Conservation (phyloP, 2,329 filamentous ascomycete genomes). For the Tolypocladium sp. region DNA sequence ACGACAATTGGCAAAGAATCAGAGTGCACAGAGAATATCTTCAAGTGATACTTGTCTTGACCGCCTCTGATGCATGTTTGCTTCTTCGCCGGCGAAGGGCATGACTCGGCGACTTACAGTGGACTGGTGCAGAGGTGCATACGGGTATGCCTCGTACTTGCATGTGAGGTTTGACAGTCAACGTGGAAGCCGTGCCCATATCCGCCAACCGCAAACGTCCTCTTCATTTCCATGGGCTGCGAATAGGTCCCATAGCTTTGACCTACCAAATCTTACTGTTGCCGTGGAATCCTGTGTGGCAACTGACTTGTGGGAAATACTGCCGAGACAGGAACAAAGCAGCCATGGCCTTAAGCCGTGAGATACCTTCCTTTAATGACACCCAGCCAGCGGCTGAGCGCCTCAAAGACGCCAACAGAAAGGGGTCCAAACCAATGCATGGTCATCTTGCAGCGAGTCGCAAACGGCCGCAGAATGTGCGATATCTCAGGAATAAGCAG, state of each 20-base stretch:
- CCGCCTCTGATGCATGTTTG: neutral
- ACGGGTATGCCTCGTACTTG: too few relatives aligned
- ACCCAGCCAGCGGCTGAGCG: neutral
- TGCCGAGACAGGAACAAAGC: neutral
- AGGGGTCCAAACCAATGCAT: neutral
- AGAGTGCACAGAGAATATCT: neutral
- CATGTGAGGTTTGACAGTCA: too few relatives aligned
- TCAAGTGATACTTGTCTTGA: neutral
- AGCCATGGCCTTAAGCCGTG: neutral
- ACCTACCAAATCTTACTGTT: too few relatives aligned
- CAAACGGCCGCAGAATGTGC: neutral
- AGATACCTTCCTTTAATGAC: neutral
- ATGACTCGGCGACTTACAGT: neutral
- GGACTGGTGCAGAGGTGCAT: neutral
- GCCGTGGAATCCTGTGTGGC: neutral
- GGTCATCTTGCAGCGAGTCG: neutral
- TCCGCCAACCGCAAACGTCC: too few relatives aligned
- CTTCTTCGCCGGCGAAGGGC: neutral
- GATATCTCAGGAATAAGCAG: neutral
- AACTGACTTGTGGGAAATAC: neutral
- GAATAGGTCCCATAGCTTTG: neutral
- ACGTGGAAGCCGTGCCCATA: neutral
- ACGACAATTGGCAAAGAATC: neutral
- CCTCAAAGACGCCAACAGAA: neutral
- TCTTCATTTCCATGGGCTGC: neutral